phyloP scores from a whole-genome alignment of 305 asterid genomes.

The Euphrasia arctica region DNA sequence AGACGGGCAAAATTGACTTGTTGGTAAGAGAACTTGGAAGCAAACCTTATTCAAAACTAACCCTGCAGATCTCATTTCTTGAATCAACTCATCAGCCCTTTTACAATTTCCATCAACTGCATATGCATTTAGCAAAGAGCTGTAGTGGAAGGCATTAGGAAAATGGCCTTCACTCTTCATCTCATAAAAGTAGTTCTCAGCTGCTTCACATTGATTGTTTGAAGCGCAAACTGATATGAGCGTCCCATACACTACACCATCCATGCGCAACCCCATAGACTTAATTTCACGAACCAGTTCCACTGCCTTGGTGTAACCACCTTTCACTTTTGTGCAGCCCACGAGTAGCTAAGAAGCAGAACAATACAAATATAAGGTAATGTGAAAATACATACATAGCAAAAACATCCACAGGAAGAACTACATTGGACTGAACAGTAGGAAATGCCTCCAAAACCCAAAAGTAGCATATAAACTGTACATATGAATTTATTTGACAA shows the following conservation, averaged over 20 bases:
- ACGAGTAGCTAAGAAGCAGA: conserved; percentile 61
- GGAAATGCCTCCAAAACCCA: not conserved
- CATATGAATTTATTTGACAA: not conserved
- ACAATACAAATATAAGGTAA: conserved; percentile 21
- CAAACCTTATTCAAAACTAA: conserved; percentile 70
- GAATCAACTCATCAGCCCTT: conserved; percentile 70
- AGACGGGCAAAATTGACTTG: conserved; percentile 11
- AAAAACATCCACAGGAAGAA: conserved; percentile 15
- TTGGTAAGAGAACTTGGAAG: conserved; percentile 20
- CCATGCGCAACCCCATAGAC: conserved; percentile 70
- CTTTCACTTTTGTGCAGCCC: conserved; percentile 77
- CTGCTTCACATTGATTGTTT: conserved; percentile 63
- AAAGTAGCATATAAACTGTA: not conserved
- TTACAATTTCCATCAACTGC: conserved; percentile 62
- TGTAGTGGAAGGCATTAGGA: conserved; percentile 86
- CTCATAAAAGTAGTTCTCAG: conserved; percentile 74
- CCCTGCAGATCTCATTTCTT: conserved; percentile 77
- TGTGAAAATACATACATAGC: not conserved
- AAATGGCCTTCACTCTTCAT: conserved; percentile 86
- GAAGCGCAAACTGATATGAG: conserved; percentile 89
- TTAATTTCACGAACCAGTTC: conserved; percentile 78
- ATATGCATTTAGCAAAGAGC: conserved; percentile 92
- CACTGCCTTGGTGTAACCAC: conserved; percentile 70
- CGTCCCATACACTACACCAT: conserved; percentile 71
- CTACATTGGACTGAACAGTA: not conserved